Base-by-base conservation (phyloP, 176 grass and related monocot species). In the Oryza nivara region DNA sequence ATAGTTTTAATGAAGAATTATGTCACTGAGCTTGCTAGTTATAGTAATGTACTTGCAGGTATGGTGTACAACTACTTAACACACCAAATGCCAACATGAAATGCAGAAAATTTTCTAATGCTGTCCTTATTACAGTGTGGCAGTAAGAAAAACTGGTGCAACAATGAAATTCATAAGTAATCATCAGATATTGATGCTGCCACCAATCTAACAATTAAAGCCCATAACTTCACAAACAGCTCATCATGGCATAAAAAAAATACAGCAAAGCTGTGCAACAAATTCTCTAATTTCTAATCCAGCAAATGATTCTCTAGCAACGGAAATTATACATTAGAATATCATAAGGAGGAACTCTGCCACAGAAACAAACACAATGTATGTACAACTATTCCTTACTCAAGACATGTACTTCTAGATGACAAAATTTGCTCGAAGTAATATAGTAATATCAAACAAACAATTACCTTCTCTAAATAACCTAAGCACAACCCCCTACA, bases 321-420 rank as follows among this genome's bases (percentile, higher is more conserved):
- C 7, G 41, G 20, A 76, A 41, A 32, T 20, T 4, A 16, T 63
- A 85, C 41, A 70, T 35, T 47, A 75, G 35, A 45, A 25, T 38
- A 34, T 75, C 61, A 34, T 32, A n/a, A n/a, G n/a, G 67, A 74
- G 68, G 61, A 43, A 65, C 22, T 81, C 25, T 64, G 43, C 28
- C 70, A 43, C 30, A 48, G 28, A 73, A 86, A 82, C 65, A 3
- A 65, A 56, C 44, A 73, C 75, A 19, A 35, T 68, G 67, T 78
- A 90, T 90, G 67, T 82, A 78, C 83, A 72, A 74, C 68, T 83
- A 73, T 73, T 73, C 35, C 17, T 36, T 65, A 22, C 78, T 82
- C 45, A 66, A 66, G 81, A 60, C 67, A 73, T 89, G 36, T 66
- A 67, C 65, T 72, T 85, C 66, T 86, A 82, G 44, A 68, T 65